Evolutionary conservation across 1,284 basidiomycete genomes (phyloP).

Genomic region (Chalciporus sp.): DNA sequence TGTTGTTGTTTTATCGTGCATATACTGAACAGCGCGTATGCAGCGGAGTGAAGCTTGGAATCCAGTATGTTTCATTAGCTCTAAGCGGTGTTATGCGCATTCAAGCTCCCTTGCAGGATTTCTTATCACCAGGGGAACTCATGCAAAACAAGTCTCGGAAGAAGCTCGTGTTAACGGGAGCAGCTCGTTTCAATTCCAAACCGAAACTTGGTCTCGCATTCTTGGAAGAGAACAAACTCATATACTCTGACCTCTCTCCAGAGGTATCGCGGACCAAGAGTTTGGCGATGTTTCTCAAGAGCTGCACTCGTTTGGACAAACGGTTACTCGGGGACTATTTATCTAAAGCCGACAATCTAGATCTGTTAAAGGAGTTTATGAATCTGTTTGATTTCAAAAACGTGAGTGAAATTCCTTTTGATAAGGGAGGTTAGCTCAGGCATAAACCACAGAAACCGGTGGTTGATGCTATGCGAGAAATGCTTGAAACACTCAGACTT

Average conservation of each 20-base stretch:
- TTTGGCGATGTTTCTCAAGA: slow-evolving; percentile 86
- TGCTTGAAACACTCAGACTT: slow-evolving; percentile 92
- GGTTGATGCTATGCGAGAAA: slow-evolving; percentile 93
- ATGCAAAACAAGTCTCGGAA: slow-evolving; percentile 83
- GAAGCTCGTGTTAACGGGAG: slow-evolving; percentile 83
- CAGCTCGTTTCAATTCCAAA: slow-evolving; percentile 91
- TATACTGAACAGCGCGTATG: slow-evolving; percentile 20
- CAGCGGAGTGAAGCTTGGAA: slow-evolving; percentile 60
- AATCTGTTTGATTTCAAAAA: slow-evolving; percentile 88
- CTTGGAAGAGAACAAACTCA: slow-evolving; percentile 85
- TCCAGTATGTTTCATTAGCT: slow-evolving; percentile 41
- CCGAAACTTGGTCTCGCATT: slow-evolving; percentile 92
- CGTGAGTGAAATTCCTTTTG: slow-evolving; percentile 49
- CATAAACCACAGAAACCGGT: slow-evolving; percentile 75
- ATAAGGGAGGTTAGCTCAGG: slow-evolving; percentile 11
- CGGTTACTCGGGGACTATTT: slow-evolving; percentile 93
- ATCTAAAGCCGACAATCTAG: slow-evolving; percentile 86
- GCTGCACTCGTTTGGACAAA: slow-evolving; percentile 88
- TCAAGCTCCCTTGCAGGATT: slow-evolving; percentile 42
- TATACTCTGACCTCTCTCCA: slow-evolving; percentile 68
- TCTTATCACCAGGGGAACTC: slow-evolving; percentile 60
- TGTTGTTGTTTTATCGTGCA: slow-evolving; percentile 9
- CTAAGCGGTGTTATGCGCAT: neutral
- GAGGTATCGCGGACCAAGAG: slow-evolving; percentile 60
- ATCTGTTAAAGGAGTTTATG: slow-evolving; percentile 88